These are phyloP conservation scores for Dichomitus squalens DNA, from an alignment of 1,284 basidiomycete genomes.

Conservation along the genomic window DNA sequence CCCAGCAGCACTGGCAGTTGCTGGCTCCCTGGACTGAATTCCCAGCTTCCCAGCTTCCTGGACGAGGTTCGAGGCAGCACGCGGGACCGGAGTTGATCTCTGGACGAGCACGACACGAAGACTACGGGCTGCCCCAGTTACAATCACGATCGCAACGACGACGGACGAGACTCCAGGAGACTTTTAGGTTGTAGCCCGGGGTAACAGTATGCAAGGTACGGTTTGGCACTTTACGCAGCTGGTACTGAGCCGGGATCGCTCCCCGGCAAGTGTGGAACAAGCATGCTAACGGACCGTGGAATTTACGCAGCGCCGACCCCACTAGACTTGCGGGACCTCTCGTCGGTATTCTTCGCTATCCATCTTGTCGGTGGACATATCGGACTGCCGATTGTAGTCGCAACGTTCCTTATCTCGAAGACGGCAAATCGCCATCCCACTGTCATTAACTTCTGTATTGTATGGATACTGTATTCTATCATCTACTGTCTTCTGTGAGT, in stretches of 20 bases:
- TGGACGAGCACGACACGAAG: slow-evolving; percentile 1
- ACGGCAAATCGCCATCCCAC: slow-evolving; percentile 31
- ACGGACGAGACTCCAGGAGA: neutral
- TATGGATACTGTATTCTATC: slow-evolving; percentile 57
- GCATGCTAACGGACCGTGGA: neutral
- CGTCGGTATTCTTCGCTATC: slow-evolving; percentile 27
- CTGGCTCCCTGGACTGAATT: slow-evolving; percentile 11
- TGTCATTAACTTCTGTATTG: slow-evolving; percentile 43
- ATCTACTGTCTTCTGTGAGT: slow-evolving; percentile 53
- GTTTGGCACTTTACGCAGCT: neutral
- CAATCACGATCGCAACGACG: slow-evolving; percentile 1
- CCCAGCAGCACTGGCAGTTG: slow-evolving; percentile 22
- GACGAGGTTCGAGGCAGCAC: neutral
- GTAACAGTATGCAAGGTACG: slow-evolving; percentile 15
- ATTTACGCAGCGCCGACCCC: slow-evolving; percentile 13
- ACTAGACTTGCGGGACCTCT: slow-evolving; percentile 17
- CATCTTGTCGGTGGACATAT: slow-evolving; percentile 35
- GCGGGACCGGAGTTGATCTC: slow-evolving; percentile 23
- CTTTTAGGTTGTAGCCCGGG: neutral
- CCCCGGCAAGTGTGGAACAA: neutral
- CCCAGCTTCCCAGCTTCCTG: neutral
- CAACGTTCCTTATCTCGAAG: slow-evolving; percentile 33
- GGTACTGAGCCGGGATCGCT: neutral
- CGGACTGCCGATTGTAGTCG: slow-evolving; percentile 35
- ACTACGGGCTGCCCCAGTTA: slow-evolving; percentile 14